phyloP scores from a whole-genome alignment of 371 early-diverging fungal species.

The Mucor sp. region DNA sequence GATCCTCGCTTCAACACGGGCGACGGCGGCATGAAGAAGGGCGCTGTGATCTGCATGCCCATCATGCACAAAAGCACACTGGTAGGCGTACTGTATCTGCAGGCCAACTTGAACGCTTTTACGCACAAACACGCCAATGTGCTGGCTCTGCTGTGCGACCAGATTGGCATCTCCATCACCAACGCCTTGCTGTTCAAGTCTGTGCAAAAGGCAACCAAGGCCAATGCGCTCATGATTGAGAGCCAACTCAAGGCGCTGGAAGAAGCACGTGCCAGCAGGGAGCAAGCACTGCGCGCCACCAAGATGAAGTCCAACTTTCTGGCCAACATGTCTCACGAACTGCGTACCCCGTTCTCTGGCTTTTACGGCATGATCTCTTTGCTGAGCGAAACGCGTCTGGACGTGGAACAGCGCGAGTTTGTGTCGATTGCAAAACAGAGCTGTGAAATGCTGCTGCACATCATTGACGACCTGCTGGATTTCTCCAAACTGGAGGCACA shows the following conservation, averaged over 20 bases:
- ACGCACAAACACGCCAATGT: constrained; percentile 57
- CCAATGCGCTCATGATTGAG: constrained; percentile 44
- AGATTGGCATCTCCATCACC: constrained; percentile 64
- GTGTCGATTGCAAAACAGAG: constrained; percentile 63
- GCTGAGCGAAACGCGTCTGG: constrained; percentile 53
- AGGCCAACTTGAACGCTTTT: constrained; percentile 56
- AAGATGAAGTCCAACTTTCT: constrained; percentile 56
- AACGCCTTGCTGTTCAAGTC: constrained; percentile 59
- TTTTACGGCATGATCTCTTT: constrained; percentile 62
- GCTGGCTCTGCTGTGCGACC: constrained; percentile 58
- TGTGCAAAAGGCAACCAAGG: constrained; percentile 41
- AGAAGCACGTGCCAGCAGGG: constrained; percentile 45
- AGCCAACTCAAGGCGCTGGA: constrained; percentile 43
- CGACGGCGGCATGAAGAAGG: constrained; percentile 27
- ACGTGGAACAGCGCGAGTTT: constrained; percentile 61
- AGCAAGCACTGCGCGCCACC: constrained; percentile 46
- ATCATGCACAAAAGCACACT: constrained; percentile 57
- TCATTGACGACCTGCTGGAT: constrained; percentile 65
- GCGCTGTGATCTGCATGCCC: constrained; percentile 57
- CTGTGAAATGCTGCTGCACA: constrained; percentile 62
- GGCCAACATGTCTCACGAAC: constrained; percentile 61
- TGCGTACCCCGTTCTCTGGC: constrained; percentile 61
- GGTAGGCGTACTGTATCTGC: constrained; percentile 59
- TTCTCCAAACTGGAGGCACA: constrained; percentile 66
- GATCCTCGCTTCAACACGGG: constrained; percentile 45